phyloP scores from a whole-genome alignment of 75 land plant species.

The Picea glauca region DNA sequence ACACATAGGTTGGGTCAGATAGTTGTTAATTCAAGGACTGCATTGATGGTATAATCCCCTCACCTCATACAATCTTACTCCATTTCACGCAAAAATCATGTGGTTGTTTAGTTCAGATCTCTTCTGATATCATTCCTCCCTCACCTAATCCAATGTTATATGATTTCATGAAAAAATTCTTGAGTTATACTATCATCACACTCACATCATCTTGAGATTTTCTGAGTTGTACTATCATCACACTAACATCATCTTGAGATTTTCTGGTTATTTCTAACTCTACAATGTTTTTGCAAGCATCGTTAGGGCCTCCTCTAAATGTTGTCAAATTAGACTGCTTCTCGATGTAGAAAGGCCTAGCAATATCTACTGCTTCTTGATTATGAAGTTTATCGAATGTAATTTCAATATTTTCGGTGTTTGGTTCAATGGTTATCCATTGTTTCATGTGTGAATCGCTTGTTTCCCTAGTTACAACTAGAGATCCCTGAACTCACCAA shows the following conservation, averaged over 20 bases:
- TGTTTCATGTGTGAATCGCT: slow-evolving; percentile 68
- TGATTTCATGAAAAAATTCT: slow-evolving; percentile 15
- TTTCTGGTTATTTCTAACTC: slow-evolving; percentile 46
- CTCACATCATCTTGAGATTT: background rate
- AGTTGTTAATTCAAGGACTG: no score
- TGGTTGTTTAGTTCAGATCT: background rate
- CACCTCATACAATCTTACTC: background rate
- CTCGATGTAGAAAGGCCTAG: slow-evolving; percentile 27
- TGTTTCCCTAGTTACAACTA: slow-evolving; percentile 75
- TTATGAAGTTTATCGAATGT: slow-evolving; percentile 72
- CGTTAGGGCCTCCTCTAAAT: slow-evolving; percentile 3
- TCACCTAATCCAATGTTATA: slow-evolving; percentile 17
- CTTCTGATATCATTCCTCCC: background rate
- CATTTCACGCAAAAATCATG: background rate
- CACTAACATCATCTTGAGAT: slow-evolving; percentile 57
- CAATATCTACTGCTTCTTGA: slow-evolving; percentile 28
- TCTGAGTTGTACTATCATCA: slow-evolving; percentile 49
- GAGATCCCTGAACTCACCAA: slow-evolving; percentile 68
- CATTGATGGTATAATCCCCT: no score
- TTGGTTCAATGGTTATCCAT: slow-evolving; percentile 72
- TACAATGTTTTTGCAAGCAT: slow-evolving; percentile 50
- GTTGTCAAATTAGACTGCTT: slow-evolving; percentile 32
- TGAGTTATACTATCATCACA: no score
- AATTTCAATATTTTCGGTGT: slow-evolving; percentile 38
- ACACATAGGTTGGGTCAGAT: no score